These are phyloP conservation scores for Moniliophthora roreri DNA, from an alignment of 1,284 basidiomycete species.

Conservation along the genomic window DNA sequence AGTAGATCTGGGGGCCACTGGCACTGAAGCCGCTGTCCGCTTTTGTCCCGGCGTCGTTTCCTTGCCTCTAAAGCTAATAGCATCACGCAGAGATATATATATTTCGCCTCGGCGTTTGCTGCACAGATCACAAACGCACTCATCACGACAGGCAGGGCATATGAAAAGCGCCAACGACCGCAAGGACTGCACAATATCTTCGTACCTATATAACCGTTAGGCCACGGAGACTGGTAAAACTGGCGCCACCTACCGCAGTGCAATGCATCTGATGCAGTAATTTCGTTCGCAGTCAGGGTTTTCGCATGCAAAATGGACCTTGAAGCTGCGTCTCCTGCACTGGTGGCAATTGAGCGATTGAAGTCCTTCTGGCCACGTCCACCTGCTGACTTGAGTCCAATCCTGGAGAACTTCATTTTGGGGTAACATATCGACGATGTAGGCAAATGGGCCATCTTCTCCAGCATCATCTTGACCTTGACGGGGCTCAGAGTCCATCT, in stretches of 20 bases:
- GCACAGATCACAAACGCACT: neutral
- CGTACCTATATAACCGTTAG: neutral
- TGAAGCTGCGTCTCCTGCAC: neutral
- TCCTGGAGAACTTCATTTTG: neutral
- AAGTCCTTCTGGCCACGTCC: slow-evolving; percentile 1
- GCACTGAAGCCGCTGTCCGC: neutral
- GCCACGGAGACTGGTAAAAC: slow-evolving; percentile 7
- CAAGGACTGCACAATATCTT: neutral
- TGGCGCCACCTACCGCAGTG: slow-evolving; percentile 13
- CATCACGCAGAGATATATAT: neutral
- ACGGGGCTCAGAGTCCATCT: neutral
- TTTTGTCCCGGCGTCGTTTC: neutral
- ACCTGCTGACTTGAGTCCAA: neutral
- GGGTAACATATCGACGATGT: neutral
- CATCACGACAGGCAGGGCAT: neutral
- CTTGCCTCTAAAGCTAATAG: no score
- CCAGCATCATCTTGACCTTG: neutral
- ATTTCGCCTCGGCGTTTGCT: neutral
- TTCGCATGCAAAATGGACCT: slow-evolving; percentile 1
- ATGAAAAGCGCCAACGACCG: neutral
- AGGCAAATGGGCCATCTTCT: neutral
- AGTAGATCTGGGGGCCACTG: no score
- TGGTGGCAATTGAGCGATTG: slow-evolving; percentile 4
- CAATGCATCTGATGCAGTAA: slow-evolving; percentile 10
- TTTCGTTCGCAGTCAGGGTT: neutral